Conservation (phyloP, 768 basidiomycete species). For the Pleurotus eryngii region DNA sequence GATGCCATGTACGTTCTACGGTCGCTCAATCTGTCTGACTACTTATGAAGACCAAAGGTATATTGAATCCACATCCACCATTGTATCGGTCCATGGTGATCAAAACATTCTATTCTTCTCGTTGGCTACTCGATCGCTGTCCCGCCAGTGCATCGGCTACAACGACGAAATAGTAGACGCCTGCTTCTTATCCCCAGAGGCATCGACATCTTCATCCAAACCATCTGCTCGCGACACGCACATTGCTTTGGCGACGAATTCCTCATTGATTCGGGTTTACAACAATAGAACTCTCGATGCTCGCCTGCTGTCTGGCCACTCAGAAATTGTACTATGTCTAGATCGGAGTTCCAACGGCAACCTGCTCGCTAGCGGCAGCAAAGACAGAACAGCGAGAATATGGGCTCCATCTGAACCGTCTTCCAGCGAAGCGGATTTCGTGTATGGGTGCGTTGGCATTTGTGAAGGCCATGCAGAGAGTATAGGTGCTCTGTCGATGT, state of each 20-base stretch:
- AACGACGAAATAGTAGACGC: slow-evolving; percentile 98
- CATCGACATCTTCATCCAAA: slow-evolving; percentile 15
- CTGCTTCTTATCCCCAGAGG: slow-evolving; percentile 58
- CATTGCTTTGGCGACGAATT: slow-evolving; percentile 96
- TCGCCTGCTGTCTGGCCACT: slow-evolving; percentile 83
- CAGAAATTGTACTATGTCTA: slow-evolving; percentile 86
- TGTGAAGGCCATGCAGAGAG: slow-evolving; percentile 96
- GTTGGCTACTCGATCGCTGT: slow-evolving; percentile 55
- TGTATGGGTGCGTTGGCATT: slow-evolving; percentile 76
- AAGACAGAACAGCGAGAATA: slow-evolving; percentile 83
- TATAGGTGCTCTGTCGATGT: slow-evolving; percentile 84
- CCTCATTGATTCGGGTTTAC: slow-evolving; percentile 91
- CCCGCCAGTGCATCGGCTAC: slow-evolving; percentile 89
- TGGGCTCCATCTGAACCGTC: slow-evolving; percentile 53
- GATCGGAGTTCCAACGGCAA: slow-evolving; percentile 63
- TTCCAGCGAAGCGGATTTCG: slow-evolving; percentile 30
- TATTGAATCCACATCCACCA: slow-evolving; percentile 53
- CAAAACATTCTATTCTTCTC: slow-evolving; percentile 96
- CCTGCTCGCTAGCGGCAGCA: slow-evolving; percentile 88
- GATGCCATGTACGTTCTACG: slow-evolving; percentile 67
- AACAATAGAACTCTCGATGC: slow-evolving; percentile 74
- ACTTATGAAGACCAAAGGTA: slow-evolving; percentile 47
- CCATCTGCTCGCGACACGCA: slow-evolving; percentile 52
- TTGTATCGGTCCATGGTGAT: slow-evolving; percentile 89
- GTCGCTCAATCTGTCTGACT: neutral